phyloP scores from a whole-genome alignment of 1,284 basidiomycete genomes.

The Pseudozyma thailandica region DNA sequence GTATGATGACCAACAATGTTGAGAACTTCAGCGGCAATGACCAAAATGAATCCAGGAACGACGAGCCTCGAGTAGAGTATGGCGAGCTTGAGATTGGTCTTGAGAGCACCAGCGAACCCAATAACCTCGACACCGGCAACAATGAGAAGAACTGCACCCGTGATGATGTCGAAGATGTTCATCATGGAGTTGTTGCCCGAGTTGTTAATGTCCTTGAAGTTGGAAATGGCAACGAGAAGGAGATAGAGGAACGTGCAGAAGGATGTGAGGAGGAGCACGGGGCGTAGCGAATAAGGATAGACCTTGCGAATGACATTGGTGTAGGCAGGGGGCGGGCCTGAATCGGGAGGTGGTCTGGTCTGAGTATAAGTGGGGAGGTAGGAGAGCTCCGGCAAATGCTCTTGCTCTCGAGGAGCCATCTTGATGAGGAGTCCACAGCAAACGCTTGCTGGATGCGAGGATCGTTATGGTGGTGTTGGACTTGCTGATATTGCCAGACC shows the following conservation, averaged over 20 bases:
- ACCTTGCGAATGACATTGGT: constrained; percentile 45
- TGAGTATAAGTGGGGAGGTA: constrained; percentile 46
- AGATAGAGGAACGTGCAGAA: constrained; percentile 57
- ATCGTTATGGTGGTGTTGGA: neutral
- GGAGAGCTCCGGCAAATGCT: constrained; percentile 35
- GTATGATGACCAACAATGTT: constrained; percentile 50
- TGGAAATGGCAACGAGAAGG: constrained; percentile 38
- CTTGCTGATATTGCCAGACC: neutral
- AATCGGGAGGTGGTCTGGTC: constrained; percentile 42
- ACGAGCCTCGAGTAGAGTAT: constrained; percentile 36
- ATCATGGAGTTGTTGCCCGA: constrained; percentile 42
- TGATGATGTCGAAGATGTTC: constrained; percentile 49
- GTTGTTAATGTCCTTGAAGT: constrained; percentile 39
- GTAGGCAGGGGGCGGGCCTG: constrained; percentile 53
- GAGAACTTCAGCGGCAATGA: constrained; percentile 52
- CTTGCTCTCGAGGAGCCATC: constrained; percentile 27
- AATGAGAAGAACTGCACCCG: constrained; percentile 40
- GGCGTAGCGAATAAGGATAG: constrained; percentile 56
- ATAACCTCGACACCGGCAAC: constrained; percentile 50
- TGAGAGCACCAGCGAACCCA: constrained; percentile 50
- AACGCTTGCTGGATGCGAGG: neutral
- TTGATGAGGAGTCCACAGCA: neutral
- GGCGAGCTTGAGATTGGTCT: constrained; percentile 36
- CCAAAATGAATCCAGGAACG: constrained; percentile 38
- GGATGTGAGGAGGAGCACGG: constrained; percentile 55